Evolutionary conservation across 139 green algal genomes (phyloP), one percentile per base, ranked within the genome.

Genomic region (Nannochloris sp.): DNA sequence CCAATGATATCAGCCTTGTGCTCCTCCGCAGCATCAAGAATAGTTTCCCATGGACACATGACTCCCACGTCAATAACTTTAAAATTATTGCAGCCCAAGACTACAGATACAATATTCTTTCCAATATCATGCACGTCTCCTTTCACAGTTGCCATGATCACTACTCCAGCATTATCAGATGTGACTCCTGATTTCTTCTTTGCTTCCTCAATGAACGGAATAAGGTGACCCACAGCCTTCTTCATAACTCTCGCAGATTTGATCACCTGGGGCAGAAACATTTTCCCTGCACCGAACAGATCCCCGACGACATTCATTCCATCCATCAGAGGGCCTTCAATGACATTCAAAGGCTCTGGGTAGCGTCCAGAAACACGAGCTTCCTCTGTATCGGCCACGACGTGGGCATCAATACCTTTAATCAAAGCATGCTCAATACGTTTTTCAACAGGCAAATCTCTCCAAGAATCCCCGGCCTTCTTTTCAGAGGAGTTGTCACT

Each of bases 1-100:
- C 93, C 93, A 50, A 98, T 88, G 56, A 98, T 88, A 73, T 98
- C 85, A 0, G 93, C 93, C 29, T 96, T 94, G 77, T 94, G 77
- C 79, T 93, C 85, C 48, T 80, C 66, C 0, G 85, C 87, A 2
- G 87, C 84, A 16, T 92, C 88, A 29, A 99, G 68, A 75, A 99
- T 99, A 48, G 86, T 96, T 23, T 97, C 85, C 72, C 82, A 96
- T 1, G 90, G 83, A 17, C 82, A 91, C 93, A 98, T 98, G 12
- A 98, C 93, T 33, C 93, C 93, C 23, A 96, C 61, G 71, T 98
- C 92, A 37, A 98, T 80, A 3, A 93, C 83, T 84, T 96, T 98
- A 86, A 96, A 99, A 81, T 99, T 99, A 84, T 99, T 99, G 89
- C 93, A 99, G 30, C 93, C 93, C 61, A 99, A 76, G 66, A 99